These are phyloP conservation scores for Blastobotrys raffinosifermentans DNA, from an alignment of 1,139 yeast genomes.

Conservation along the genomic window DNA sequence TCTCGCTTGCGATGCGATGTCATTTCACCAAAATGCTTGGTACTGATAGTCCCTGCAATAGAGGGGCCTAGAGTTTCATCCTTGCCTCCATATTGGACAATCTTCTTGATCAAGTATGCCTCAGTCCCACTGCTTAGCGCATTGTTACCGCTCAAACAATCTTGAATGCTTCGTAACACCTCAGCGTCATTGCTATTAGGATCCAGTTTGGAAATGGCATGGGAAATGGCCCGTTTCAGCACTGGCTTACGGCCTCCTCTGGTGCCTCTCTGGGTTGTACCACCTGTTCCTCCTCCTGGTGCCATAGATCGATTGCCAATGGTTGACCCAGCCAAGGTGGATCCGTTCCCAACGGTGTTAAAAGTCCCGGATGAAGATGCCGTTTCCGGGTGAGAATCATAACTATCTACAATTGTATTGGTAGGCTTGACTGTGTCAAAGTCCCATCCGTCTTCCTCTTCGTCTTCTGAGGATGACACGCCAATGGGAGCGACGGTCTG, in stretches of 20 bases:
- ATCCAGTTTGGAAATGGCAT: constrained; percentile 18
- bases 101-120: constrained; percentile 20
- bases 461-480: constrained; percentile 8
- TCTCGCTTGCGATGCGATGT: constrained; percentile 37
- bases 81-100: constrained; percentile 14
- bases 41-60: constrained; percentile 2
- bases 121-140: constrained; percentile 16
- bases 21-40: constrained; percentile 3
- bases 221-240: constrained; percentile 14
- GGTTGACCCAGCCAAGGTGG: neutral
- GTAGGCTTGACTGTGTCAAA: constrained; percentile 34
- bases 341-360: neutral
- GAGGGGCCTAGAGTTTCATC: constrained; percentile 6
- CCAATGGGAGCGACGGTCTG: constrained; percentile 15
- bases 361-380: neutral
- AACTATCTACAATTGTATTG: neutral
- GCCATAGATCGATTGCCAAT: neutral
- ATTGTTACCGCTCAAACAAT: constrained; percentile 6
- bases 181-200: constrained; percentile 14
- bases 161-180: constrained; percentile 11
- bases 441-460: constrained; percentile 35
- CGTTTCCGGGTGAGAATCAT: neutral
- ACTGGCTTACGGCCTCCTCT: constrained; percentile 2
- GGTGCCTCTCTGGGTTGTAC: neutral
- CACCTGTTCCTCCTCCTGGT: neutral